Base-by-base conservation (phyloP, 2,329 filamentous ascomycete genomes). In the Pseudogymnoascus sp. region DNA sequence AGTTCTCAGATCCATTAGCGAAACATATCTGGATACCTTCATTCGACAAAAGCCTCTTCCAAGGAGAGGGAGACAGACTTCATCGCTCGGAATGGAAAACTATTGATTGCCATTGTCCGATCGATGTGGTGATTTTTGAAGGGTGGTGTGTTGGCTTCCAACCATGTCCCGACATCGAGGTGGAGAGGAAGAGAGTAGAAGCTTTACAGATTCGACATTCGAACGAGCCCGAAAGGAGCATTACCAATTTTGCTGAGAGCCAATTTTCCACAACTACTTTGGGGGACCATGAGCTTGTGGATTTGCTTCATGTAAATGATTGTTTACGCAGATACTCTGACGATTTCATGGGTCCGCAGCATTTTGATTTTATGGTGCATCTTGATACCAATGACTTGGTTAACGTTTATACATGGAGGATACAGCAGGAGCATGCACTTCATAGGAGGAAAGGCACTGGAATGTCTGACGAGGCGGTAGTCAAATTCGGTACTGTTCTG, bases 111-210 rank as follows among this genome's bases (percentile, higher is more conserved):
- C 45, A 67, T 28, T 48, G 63, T 2, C 65, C 63, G 5, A 74
- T 75, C 25, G 68, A 77, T 2, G 80, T 90, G 1, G 79, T 90
- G 0, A 81, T 90, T 25, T 88, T 90, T 67, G 88, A 90, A 73
- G 88, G 88, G 1, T 90, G 88, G 88, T 89, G 86, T 73, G 82
- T 90, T 2, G 88, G 88, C 0, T 90, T 90, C 72, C 81, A 82
- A 6, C 76, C 86, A 0, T 75, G 88, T 19, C 71, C 77, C 19
- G 74, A 79, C 1, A 68, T 73, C 0, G 76, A 77, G 1, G 69
- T 90, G 1, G 73, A 76, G 65, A 65, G 70, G 28, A 84, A 80
- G 78, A 76, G 78, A 62, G 77, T 76, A 69, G 72, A 78, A 67
- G 69, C 70, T 74, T 72, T 62, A 73, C 80, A 21, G 74, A 75